phyloP scores from a whole-genome alignment of 139 green algal species.

The Parachlorella kessleri region DNA sequence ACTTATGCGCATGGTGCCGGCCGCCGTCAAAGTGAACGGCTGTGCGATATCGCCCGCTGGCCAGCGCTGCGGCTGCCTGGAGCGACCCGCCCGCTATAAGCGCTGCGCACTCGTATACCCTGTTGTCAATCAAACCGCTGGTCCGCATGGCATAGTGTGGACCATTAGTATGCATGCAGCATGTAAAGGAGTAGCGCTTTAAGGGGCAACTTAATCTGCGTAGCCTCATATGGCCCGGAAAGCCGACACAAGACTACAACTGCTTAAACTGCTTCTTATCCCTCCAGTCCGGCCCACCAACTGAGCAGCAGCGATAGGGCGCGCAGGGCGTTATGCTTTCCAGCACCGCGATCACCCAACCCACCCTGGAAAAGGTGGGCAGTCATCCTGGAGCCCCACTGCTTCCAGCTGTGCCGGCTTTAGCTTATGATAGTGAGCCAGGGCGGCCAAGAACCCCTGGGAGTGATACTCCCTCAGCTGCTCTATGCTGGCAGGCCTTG shows the following conservation, averaged over 20 bases:
- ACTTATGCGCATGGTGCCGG: conserved; percentile 42
- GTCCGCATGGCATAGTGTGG: too few species aligned
- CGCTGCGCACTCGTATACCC: conserved; percentile 19
- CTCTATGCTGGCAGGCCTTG: conserved; percentile 3
- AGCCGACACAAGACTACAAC: background rate
- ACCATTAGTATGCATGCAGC: too few species aligned
- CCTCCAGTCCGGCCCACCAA: too few species aligned
- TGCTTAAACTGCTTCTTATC: too few species aligned
- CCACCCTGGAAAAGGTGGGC: conserved; percentile 26
- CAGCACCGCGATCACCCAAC: background rate
- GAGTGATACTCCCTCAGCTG: conserved; percentile 35
- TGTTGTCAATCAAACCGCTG: too few species aligned
- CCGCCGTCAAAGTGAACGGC: conserved; percentile 37
- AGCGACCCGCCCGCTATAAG: conserved; percentile 22
- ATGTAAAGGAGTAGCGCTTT: background rate
- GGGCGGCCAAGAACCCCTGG: conserved; percentile 14
- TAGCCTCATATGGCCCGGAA: background rate
- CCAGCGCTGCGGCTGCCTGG: conserved; percentile 14
- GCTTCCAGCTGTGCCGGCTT: conserved; percentile 10
- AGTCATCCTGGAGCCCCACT: conserved; percentile 28
- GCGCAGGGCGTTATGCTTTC: too few species aligned
- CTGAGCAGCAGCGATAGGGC: too few species aligned
- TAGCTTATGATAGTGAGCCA: background rate
- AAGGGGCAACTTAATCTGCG: background rate
- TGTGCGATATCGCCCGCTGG: background rate